Evolutionary conservation across 202 grass and related monocot genomes (phyloP), one percentile per base, ranked within the genome.

Genomic region (Dendrocalamus latiflorus): DNA sequence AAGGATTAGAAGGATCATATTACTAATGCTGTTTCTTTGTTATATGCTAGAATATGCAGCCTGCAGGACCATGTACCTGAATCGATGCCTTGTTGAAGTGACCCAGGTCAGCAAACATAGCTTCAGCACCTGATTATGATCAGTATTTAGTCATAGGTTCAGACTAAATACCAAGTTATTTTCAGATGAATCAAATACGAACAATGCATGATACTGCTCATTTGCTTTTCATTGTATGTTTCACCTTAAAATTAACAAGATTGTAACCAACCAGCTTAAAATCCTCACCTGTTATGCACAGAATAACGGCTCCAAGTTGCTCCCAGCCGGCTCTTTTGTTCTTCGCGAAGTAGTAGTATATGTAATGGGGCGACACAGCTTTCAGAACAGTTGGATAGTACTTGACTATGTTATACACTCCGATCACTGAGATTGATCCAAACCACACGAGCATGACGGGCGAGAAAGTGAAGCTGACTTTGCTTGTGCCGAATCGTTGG

Each of bases 91-190:
- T 94, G 83, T 75, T 92, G 85, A 97, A 97, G 79, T 92, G 94
- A 39, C 94, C 94, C 71, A 97, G 47, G 67, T 94, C 94, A 81
- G 94, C 94, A 71, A 97, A 97, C 91, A 94, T 90, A 36, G 94
- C 94, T 85, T 97, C 91, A 20, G 89, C 91, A 88, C 94, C 93
- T 97, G 84, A 81, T 86, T 11, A 71, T 72, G 9, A 56, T 55
- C 17, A 57, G 6, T 65, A 51, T 57, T 72, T 64, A 86, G 74
- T 70, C 28, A 67, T 42, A 6, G 43, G 51, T 60, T 41, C 56
- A 28, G 25, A 13, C 39, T 50, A 74, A 80, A 22, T 10, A 58
- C 11, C 5, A 69, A 67, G 53, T 68, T 63, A 38, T 72, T 2
- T 39, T 51, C 43, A 41, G 51, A 66, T 59, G 48, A 37, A 74